Base-by-base conservation (phyloP, 495 filamentous ascomycete species). In the Poronia punctata region DNA sequence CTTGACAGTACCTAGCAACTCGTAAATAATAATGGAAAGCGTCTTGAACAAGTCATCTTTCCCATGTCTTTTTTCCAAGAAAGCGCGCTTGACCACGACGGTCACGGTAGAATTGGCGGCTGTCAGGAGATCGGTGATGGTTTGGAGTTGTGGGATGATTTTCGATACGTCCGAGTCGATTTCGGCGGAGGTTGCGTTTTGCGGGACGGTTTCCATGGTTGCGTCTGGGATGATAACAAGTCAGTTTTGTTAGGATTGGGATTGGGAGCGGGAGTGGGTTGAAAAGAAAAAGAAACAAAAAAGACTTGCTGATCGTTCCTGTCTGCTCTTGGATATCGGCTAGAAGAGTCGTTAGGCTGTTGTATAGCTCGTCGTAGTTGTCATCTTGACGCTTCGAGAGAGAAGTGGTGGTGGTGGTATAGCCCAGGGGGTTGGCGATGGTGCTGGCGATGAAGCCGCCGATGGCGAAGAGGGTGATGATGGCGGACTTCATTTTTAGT, bases 401-500 rank as follows among this genome's bases (percentile, higher is more conserved):
- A 17, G 28, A 25, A 22, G 19, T 17, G 29, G 28, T 16, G 17
- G 56, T 23, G 38, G 42, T 55, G 43, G 51, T 46, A 29, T 45
- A 38, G 40, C 50, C 28, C 40, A 61, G 22, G 27, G 62, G 62
- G 27, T 43, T 62, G 21, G 58, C 60, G 11, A 65, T 47, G 46
- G 48, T 54, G 28, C 57, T 55, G 37, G 53, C 49, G 46, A 60
- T 35, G 34, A 53, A 52, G 28, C 50, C 50, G 35, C 50, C 62
- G 16, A 65, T 38, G 38, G 60, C 49, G 35, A 60, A 50, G 44
- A 66, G 46, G 25, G 56, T 37, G 34, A 63, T 41, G 38, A 66
- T 41, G 33, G 53, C 16, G 51, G 56, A 40, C 60, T 66, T 64
- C 62, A 66, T 66, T 43, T 56, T 63, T 54, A 45, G n/a, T n/a